Conservation (phyloP, 2,329 filamentous ascomycete genomes). For the Thelonectria blattea region DNA sequence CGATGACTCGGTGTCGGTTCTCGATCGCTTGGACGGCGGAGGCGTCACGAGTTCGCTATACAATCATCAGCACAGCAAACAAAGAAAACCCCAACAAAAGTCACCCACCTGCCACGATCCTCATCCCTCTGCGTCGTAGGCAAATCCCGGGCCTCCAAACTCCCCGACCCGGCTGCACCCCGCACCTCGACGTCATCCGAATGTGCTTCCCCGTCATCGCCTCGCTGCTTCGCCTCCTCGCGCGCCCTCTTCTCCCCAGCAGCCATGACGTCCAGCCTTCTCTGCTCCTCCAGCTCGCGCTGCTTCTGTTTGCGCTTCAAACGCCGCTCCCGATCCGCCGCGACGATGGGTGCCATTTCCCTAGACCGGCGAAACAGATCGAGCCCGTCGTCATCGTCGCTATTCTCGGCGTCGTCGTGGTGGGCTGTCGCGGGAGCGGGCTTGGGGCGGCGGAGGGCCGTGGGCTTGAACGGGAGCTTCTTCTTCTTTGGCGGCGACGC, state of each 20-base stretch:
- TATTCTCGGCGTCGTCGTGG: slow-evolving; percentile 23
- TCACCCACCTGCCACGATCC: slow-evolving; percentile 33
- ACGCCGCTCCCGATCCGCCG: slow-evolving; percentile 48
- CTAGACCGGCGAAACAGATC: slow-evolving; percentile 58
- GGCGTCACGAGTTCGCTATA: slow-evolving; percentile 44
- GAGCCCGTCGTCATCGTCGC: slow-evolving; percentile 48
- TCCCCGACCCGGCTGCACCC: background rate
- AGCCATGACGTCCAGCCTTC: slow-evolving; percentile 22
- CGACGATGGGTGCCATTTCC: slow-evolving; percentile 54
- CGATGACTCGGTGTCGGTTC: slow-evolving; percentile 30
- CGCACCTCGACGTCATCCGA: background rate
- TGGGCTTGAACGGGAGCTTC: slow-evolving; percentile 58
- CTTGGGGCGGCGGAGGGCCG: slow-evolving; percentile 47
- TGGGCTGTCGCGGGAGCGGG: slow-evolving; percentile 22
- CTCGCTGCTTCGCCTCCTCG: slow-evolving; percentile 27
- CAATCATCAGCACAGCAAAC: slow-evolving; percentile 22
- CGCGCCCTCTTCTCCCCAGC: slow-evolving; percentile 31
- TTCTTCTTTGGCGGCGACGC: slow-evolving; percentile 43
- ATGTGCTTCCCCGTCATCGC: slow-evolving; percentile 5
- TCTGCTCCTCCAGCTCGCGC: slow-evolving; percentile 28
- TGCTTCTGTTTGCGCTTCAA: slow-evolving; percentile 36
- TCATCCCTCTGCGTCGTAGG: slow-evolving; percentile 17
- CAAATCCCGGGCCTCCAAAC: slow-evolving; percentile 17
- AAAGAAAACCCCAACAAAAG: background rate
- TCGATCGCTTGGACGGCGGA: slow-evolving; percentile 49